Evolutionary conservation across 768 basidiomycete genomes (phyloP).

Genomic region (Termitomyces titanicus): DNA sequence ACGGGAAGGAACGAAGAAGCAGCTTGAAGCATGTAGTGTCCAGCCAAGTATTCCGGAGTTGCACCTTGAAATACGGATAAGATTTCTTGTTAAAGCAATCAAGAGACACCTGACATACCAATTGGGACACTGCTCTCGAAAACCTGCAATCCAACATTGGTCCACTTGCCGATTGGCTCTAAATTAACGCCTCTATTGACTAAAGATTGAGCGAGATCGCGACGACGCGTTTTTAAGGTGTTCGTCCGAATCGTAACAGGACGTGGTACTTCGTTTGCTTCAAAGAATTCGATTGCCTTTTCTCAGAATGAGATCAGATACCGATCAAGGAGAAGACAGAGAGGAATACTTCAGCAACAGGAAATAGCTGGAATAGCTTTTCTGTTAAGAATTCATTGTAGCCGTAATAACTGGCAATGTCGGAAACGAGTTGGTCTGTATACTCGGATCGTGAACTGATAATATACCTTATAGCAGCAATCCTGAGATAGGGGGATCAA

Average conservation of each 20-base stretch:
- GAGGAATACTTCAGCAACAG: slow-evolving; percentile 76
- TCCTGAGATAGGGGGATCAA: not conserved
- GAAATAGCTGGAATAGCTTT: slow-evolving; percentile 92
- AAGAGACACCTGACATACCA: slow-evolving; percentile 44
- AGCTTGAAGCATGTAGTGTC: slow-evolving; percentile 99
- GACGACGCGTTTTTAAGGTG: slow-evolving; percentile 87
- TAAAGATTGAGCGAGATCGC: slow-evolving; percentile 90
- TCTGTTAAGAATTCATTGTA: slow-evolving; percentile 95
- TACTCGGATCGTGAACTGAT: slow-evolving; percentile 86
- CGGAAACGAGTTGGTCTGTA: slow-evolving; percentile 78
- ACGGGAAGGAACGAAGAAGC: slow-evolving; percentile 99
- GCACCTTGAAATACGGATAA: slow-evolving; percentile 50
- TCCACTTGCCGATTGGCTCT: slow-evolving; percentile 99
- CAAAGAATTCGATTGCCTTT: slow-evolving; percentile 97
- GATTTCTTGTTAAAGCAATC: not conserved
- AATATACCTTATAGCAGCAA: not conserved
- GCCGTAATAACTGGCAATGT: slow-evolving; percentile 95
- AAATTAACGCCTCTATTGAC: slow-evolving; percentile 96
- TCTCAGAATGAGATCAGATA: slow-evolving; percentile 6
- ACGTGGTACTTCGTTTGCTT: slow-evolving; percentile 92
- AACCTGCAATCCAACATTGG: slow-evolving; percentile 97
- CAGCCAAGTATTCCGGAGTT: slow-evolving; percentile 97
- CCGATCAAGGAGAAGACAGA: slow-evolving; percentile 3
- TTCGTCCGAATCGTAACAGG: slow-evolving; percentile 99
- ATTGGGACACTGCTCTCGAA: slow-evolving; percentile 96